Percentiles rank a stretch among this genome's conserved stretches.
Conservation (phyloP, 179 eudicot genomes). For the Silene coronaria region DNA sequence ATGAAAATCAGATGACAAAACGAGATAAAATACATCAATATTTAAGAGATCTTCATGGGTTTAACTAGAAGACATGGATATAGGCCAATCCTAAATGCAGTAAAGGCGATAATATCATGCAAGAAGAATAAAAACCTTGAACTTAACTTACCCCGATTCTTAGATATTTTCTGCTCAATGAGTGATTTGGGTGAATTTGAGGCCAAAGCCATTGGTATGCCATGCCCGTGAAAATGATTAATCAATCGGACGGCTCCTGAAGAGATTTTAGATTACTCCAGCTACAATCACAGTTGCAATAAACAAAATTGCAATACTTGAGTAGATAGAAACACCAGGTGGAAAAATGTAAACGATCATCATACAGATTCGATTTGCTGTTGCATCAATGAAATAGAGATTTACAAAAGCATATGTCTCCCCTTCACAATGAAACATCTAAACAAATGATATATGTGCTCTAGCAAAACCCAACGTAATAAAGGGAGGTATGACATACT, state of each 20-base stretch:
- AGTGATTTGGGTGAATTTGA: constrained; percentile 62
- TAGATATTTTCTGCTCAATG: constrained; percentile 61
- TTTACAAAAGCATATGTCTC: not conserved
- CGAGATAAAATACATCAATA: not conserved
- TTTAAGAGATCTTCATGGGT: not conserved
- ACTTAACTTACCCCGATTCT: constrained; percentile 46
- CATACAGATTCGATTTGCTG: not conserved
- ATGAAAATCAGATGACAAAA: not conserved
- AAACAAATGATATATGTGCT: not conserved
- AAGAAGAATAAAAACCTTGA: constrained; percentile 6
- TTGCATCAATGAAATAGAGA: not conserved
- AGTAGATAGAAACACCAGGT: not conserved
- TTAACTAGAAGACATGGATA: not conserved
- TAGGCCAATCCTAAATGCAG: not conserved
- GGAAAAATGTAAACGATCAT: not conserved
- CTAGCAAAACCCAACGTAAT: no score
- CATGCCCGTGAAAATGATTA: constrained; percentile 61
- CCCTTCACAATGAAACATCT: not conserved
- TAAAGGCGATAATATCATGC: not conserved
- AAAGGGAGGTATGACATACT: no score
- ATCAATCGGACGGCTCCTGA: constrained; percentile 80
- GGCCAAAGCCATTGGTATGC: constrained; percentile 75
- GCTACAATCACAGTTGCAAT: constrained; percentile 31
- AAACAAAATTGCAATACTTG: constrained; percentile 3
- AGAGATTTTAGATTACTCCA: constrained; percentile 64